Conservation (phyloP, 805 yeast species). For the Saccharomyces jurei region DNA sequence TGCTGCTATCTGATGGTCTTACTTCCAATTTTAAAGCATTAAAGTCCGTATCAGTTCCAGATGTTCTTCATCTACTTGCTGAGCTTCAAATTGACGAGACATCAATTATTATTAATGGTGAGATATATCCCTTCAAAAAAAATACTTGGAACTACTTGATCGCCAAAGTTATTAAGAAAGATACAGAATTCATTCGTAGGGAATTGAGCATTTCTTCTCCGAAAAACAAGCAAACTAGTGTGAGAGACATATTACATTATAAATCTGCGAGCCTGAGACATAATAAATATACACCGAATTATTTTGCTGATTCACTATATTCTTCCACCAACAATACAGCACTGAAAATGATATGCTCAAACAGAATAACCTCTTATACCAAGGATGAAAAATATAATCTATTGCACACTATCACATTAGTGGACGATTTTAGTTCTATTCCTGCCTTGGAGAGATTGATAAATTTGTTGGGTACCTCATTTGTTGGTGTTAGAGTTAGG, state of each 20-base stretch:
- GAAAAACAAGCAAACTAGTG: conserved; percentile 8
- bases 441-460: conserved; percentile 39
- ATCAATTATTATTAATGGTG: conserved; percentile 65
- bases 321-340: conserved; percentile 20
- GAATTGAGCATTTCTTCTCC: conserved; percentile 12
- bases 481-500: conserved; percentile 35
- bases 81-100: conserved; percentile 41
- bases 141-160: conserved; percentile 48
- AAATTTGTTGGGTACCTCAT: conserved; percentile 19
- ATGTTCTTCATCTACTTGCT: conserved; percentile 21
- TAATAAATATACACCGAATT: conserved; percentile 43
- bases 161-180: conserved; percentile 47
- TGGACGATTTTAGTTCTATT: conserved; percentile 46
- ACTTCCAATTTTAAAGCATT: conserved; percentile 2
- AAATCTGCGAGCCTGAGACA: conserved; percentile 37
- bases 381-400: conserved; percentile 16
- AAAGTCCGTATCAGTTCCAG: conserved; percentile 15
- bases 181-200: conserved; percentile 31
- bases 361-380: conserved; percentile 18
- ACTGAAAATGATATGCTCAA: conserved; percentile 9
- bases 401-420: conserved; percentile 40
- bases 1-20: conserved; percentile 6
- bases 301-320: conserved; percentile 27
- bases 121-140: conserved; percentile 42
- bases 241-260: conserved; percentile 26